Conservation (phyloP, 768 basidiomycete genomes). For the Leccinum subgranulosum region DNA sequence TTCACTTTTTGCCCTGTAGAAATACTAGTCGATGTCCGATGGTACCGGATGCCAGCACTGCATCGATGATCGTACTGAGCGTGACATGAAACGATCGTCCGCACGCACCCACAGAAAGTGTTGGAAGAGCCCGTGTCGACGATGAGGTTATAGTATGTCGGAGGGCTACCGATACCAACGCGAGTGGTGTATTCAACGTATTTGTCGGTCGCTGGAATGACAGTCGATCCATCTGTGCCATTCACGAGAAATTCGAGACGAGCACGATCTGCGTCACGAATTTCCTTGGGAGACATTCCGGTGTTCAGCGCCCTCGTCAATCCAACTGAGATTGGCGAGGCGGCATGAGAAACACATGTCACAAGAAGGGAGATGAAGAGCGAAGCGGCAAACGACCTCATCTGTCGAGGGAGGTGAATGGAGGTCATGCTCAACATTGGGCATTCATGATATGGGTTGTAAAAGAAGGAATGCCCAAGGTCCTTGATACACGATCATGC, state of each 20-base stretch:
- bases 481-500: neutral
- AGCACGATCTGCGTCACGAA: constrained; percentile 15
- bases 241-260: constrained; percentile 8
- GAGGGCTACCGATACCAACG: constrained; percentile 26
- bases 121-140: constrained; percentile 35
- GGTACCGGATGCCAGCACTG: constrained; percentile 20
- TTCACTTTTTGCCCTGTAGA: constrained; percentile 22
- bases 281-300: constrained; percentile 8
- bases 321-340: neutral
- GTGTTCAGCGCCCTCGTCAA: constrained; percentile 9
- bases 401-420: neutral
- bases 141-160: constrained; percentile 27
- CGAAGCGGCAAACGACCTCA: constrained; percentile 9
- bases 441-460: constrained; percentile 5
- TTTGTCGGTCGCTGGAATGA: constrained; percentile 9
- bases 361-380: constrained; percentile 8
- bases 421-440: neutral
- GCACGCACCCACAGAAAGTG: constrained; percentile 24
- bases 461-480: neutral
- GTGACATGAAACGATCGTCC: neutral
- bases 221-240: neutral
- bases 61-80: neutral
- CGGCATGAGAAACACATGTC: constrained; percentile 6
- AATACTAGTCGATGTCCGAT: constrained; percentile 21
- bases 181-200: constrained; percentile 17